Conservation (phyloP, 139 green algal genomes). For the Chlamydomonas schloesseri region DNA sequence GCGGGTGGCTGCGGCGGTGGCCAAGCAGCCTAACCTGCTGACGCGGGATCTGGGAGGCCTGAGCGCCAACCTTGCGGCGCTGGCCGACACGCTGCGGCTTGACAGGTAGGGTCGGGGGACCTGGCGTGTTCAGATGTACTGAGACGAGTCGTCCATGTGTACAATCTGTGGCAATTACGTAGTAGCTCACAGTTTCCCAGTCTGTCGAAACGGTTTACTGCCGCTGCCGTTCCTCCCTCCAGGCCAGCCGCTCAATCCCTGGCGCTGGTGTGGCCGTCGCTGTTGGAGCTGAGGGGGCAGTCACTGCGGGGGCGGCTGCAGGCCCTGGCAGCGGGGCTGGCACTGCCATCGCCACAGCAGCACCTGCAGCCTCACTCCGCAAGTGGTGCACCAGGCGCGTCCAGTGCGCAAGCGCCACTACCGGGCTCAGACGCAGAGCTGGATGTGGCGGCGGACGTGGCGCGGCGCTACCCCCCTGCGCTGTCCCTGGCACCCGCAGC, state of each 20-base stretch:
- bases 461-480: constrained; percentile 8
- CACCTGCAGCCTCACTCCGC: too few relatives aligned
- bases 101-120: background rate
- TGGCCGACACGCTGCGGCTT: background rate
- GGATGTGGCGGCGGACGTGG: background rate
- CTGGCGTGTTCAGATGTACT: too few relatives aligned
- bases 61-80: background rate
- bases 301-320: background rate
- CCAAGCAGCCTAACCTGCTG: constrained; percentile 35
- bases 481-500: constrained; percentile 5
- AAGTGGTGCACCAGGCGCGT: too few relatives aligned
- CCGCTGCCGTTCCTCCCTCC: too few relatives aligned
- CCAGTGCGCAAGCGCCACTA: background rate
- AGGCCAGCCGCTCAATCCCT: background rate
- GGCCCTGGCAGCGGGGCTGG: background rate
- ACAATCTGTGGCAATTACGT: too few relatives aligned
- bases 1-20: background rate
- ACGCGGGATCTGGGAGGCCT: background rate
- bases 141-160: too few relatives aligned
- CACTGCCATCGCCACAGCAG: background rate
- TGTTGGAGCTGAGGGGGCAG: background rate
- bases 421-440: background rate
- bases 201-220: too few relatives aligned
- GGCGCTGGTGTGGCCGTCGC: background rate
- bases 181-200: too few relatives aligned